phyloP scores from a whole-genome alignment of 108 stramenopile species.

The Nitzschia sp. region DNA sequence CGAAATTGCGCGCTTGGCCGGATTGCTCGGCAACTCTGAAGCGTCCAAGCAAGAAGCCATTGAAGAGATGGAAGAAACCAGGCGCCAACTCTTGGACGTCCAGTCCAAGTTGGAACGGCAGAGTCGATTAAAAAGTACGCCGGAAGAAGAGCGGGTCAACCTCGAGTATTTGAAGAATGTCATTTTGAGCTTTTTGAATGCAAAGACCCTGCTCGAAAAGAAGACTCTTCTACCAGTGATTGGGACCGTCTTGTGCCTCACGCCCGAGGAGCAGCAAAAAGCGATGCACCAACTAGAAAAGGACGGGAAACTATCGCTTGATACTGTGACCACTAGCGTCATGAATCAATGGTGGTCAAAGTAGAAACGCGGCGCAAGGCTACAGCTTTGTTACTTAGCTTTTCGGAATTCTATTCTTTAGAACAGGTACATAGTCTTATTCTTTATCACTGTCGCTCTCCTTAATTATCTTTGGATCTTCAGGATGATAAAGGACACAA shows the following conservation, averaged over 20 bases:
- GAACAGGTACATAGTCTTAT: background rate
- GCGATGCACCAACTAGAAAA: slow-evolving; percentile 63
- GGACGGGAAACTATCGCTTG: slow-evolving; percentile 37
- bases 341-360: slow-evolving; percentile 17
- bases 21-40: slow-evolving; percentile 76
- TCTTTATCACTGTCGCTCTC: background rate
- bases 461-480: background rate
- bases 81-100: slow-evolving; percentile 67
- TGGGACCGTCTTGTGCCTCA: slow-evolving; percentile 81
- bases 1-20: slow-evolving; percentile 83
- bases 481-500: slow-evolving; percentile 36
- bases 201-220: slow-evolving; percentile 64
- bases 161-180: slow-evolving; percentile 89
- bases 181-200: slow-evolving; percentile 81
- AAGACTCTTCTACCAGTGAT: slow-evolving; percentile 80
- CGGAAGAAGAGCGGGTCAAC: slow-evolving; percentile 54
- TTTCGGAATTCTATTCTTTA: too few relatives aligned
- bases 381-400: too few relatives aligned
- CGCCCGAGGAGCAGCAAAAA: slow-evolving; percentile 67
- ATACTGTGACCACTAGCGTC: slow-evolving; percentile 27
- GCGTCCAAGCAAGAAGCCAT: slow-evolving; percentile 71
- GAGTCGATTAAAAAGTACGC: slow-evolving; percentile 41
- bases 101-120: slow-evolving; percentile 61
- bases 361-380: too few relatives aligned
- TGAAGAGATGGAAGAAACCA: slow-evolving; percentile 75